These are phyloP conservation scores for Aspergillus awamori DNA, from an alignment of 2,329 filamentous ascomycete genomes.

Conservation along the genomic window DNA sequence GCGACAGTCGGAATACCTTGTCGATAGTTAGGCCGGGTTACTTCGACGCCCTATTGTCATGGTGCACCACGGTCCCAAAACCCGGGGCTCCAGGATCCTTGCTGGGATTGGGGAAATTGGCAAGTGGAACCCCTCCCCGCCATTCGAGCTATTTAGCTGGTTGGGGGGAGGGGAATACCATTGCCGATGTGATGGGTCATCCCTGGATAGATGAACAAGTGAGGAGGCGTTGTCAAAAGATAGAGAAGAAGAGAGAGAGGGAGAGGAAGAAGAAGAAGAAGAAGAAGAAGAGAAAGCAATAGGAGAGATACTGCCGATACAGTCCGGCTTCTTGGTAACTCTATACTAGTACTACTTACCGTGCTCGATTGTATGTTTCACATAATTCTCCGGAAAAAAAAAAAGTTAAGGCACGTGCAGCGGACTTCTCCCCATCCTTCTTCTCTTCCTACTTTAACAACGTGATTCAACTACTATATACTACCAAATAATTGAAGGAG, in stretches of 20 bases:
- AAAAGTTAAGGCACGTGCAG: too few species aligned
- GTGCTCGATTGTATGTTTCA: too few species aligned
- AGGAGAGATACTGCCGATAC: not conserved
- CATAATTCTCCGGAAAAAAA: too few species aligned
- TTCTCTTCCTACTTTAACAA: too few species aligned
- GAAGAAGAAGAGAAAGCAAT: not conserved
- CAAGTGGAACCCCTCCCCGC: not conserved
- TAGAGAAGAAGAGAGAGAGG: not conserved
- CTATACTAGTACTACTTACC: too few species aligned
- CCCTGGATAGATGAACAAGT: not conserved
- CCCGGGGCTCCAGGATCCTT: too few species aligned
- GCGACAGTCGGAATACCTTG: not conserved
- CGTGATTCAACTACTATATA: too few species aligned
- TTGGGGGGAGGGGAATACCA: not conserved
- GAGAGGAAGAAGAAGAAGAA: not conserved
- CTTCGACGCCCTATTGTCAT: not conserved
- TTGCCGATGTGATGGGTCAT: not conserved
- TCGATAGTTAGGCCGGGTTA: not conserved
- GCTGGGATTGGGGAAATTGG: too few species aligned
- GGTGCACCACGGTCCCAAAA: not conserved
- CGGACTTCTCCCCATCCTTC: too few species aligned
- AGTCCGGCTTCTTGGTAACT: not conserved
- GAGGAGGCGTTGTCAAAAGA: not conserved
- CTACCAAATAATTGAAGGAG: too few species aligned
- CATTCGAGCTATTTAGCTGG: not conserved